Evolutionary conservation across 2,329 filamentous ascomycete species (phyloP).

Genomic region (Salinomyces thailandicus): DNA sequence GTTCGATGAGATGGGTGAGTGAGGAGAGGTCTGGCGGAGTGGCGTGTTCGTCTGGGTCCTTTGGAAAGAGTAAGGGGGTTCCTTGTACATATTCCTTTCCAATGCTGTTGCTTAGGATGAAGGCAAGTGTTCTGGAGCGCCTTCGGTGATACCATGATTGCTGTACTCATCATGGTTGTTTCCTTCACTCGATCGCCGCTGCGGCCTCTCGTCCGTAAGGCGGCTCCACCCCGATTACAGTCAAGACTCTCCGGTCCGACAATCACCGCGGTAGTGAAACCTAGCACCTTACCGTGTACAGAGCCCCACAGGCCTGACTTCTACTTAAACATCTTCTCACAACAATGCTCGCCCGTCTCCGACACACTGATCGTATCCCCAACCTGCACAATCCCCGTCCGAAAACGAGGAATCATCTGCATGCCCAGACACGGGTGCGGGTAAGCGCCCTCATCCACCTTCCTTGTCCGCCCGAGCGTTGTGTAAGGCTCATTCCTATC

Average conservation of each 20-base stretch:
- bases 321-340: conserved; percentile 22
- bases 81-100: not conserved
- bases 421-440: conserved; percentile 25
- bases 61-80: not conserved
- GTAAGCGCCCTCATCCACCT: conserved; percentile 23
- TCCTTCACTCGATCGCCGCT: not conserved
- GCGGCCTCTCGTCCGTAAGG: too few species aligned
- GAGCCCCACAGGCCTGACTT: not conserved
- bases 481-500: conserved; percentile 23
- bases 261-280: not conserved
- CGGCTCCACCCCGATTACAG: too few species aligned
- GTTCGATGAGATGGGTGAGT: not conserved
- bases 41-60: too few species aligned
- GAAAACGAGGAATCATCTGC: conserved; percentile 24
- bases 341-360: conserved; percentile 21
- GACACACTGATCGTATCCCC: conserved; percentile 24
- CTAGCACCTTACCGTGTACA: conserved; percentile 4
- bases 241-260: too few species aligned
- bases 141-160: too few species aligned
- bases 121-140: not conserved
- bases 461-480: conserved; percentile 20
- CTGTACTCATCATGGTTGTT: not conserved
- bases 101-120: not conserved
- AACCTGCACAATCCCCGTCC: conserved; percentile 18
- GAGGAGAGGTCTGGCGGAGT: too few species aligned